A percentile compares a stretch with the other conserved stretches of the same genome.
These are phyloP conservation scores for Cystofilobasidium bisporidii DNA, from an alignment of 768 basidiomycete genomes.

Conservation along the genomic window DNA sequence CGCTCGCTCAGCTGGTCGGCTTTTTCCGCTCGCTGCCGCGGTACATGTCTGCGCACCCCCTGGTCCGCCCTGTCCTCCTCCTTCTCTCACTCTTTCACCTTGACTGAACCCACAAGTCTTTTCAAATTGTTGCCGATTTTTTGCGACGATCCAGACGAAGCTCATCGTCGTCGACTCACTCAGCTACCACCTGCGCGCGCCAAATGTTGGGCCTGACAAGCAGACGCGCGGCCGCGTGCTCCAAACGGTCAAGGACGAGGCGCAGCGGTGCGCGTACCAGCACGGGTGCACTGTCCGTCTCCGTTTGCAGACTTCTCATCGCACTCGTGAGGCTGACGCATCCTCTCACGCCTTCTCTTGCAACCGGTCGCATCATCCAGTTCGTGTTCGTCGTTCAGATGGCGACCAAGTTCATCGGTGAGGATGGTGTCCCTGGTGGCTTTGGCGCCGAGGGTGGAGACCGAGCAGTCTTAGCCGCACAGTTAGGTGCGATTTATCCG, in stretches of 20 bases:
- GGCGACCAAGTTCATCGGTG: background rate
- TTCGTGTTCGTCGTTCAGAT: constrained; percentile 1
- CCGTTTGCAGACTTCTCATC: background rate
- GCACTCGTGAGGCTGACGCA: background rate
- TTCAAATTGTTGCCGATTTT: too few species aligned
- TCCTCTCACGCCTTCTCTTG: background rate
- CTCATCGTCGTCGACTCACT: background rate
- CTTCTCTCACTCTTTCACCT: too few species aligned
- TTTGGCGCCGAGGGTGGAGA: background rate
- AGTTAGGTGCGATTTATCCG: background rate
- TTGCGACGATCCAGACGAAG: background rate
- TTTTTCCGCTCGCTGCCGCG: background rate
- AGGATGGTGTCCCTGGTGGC: background rate
- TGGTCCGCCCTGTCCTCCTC: background rate
- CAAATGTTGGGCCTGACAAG: background rate
- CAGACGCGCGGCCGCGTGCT: background rate
- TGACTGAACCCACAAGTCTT: too few species aligned
- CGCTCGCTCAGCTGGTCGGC: background rate
- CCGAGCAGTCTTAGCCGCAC: background rate
- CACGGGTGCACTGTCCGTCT: background rate
- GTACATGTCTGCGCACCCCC: background rate
- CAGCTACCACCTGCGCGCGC: background rate
- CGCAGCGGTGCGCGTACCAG: background rate
- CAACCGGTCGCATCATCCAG: background rate
- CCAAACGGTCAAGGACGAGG: constrained; percentile 1